Evolutionary conservation across 2,329 filamentous ascomycete genomes (phyloP), one percentile per base, ranked within the genome.

Genomic region (Aspergillus sergii): DNA sequence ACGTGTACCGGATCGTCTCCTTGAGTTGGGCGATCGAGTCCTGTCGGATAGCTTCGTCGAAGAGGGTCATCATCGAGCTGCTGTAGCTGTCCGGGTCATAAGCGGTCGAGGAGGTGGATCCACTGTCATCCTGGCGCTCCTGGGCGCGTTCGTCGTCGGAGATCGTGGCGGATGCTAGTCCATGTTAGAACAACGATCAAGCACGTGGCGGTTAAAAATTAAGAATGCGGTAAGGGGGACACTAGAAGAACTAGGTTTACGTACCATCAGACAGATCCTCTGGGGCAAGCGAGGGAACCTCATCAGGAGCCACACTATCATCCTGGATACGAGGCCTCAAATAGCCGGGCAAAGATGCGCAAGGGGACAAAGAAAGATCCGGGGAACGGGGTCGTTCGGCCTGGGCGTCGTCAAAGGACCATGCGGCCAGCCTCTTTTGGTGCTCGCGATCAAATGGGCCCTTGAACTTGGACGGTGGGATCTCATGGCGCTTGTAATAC

Each of bases 381-480:
- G 73, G 62, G 0, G 79, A 77, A 60, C 77, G 75, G 30, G 67
- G 66, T 50, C 79, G 74, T 41, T 76, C 73, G 16, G 65, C 72
- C 59, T 70, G 75, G 11, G 78, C 76, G 12, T 71, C 70, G 11
- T 73, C 73, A 58, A 83, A 81, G 10, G 78, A 79, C 75, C 81
- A 84, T 12, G 79, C 76, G 14, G 79, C 78, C 54, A 84, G 66
- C 39, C 66, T 74, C 48, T 78, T 76, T 66, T 81, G 75, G 65
- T 83, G 81, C 64, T 76, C 76, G 58, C 76, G 76, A 64, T 84
- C 80, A 65, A 81, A 80, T 0, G 80, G 81, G 11, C 82, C 82
- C 16, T 75, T 76, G 66, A 83, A 84, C 62, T 84, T 84, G 36
- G 82, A 82, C 19, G 74, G 77, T 1, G 82, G 82, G 21, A 82